Conservation (phyloP, 192 early-diverging fungal species). For the Coemansia sp. region DNA sequence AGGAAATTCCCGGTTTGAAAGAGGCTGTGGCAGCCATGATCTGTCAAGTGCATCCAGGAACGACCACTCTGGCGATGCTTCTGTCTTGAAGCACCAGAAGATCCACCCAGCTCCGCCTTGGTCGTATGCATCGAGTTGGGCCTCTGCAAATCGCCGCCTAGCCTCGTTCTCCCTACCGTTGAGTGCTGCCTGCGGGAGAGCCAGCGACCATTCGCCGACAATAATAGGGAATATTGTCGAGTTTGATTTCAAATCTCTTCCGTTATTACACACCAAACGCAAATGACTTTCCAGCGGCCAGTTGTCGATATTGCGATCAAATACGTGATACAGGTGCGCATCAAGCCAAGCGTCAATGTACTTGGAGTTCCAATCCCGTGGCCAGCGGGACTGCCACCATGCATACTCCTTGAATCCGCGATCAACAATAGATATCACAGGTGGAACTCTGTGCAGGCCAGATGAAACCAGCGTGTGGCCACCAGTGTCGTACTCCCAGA, state of each 20-base stretch:
- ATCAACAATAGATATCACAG: constrained; percentile 45
- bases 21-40: constrained; percentile 64
- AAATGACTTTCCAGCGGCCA: constrained; percentile 45
- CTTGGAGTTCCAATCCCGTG: constrained; percentile 49
- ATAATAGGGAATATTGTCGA: constrained; percentile 61
- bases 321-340: constrained; percentile 56
- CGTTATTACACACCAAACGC: constrained; percentile 39
- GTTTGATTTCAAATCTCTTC: constrained; percentile 41
- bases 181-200: constrained; percentile 61
- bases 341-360: constrained; percentile 49
- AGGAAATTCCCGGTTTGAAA: constrained; percentile 42
- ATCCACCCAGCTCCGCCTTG: constrained; percentile 64
- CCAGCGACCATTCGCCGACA: constrained; percentile 75
- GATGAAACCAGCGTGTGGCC: constrained; percentile 36
- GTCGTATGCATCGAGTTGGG: constrained; percentile 71
- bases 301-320: constrained; percentile 47
- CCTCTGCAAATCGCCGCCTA: constrained; percentile 58
- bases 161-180: constrained; percentile 63
- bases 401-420: constrained; percentile 52
- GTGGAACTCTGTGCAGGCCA: constrained; percentile 31
- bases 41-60: constrained; percentile 66
- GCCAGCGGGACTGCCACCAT: constrained; percentile 53
- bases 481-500: constrained; percentile 54
- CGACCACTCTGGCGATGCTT: constrained; percentile 71
- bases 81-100: constrained; percentile 76